Evolutionary conservation across 768 basidiomycete genomes (phyloP).

Genomic region (Favolaschia claudopus): DNA sequence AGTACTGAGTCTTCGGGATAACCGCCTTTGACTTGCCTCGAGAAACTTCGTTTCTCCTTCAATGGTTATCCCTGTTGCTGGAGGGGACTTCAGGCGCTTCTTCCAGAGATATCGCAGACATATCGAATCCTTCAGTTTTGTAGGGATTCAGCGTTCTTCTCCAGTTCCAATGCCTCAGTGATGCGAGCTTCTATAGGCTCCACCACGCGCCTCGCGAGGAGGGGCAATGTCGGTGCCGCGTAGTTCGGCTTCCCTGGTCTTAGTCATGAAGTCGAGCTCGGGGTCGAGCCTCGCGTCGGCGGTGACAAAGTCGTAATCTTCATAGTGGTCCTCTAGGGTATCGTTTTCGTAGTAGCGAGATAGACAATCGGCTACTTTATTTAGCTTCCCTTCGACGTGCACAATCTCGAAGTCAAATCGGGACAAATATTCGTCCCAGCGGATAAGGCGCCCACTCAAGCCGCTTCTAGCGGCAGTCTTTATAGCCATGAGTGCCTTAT

Average conservation of each 20-base stretch:
- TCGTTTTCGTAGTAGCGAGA: constrained; percentile 1
- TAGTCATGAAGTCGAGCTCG: neutral
- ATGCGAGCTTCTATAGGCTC: neutral
- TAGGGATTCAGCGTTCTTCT: neutral
- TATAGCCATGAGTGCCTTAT: neutral
- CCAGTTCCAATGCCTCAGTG: neutral
- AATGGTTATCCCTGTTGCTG: too few relatives aligned
- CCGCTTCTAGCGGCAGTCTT: neutral
- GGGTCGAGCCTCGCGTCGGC: neutral
- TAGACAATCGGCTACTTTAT: too few relatives aligned
- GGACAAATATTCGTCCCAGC: constrained; percentile 7
- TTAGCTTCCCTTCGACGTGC: too few relatives aligned
- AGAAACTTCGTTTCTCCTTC: too few relatives aligned
- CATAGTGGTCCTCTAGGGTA: neutral
- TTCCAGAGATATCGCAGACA: neutral
- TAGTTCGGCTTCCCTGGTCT: neutral
- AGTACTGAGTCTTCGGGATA: too few relatives aligned
- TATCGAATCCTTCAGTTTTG: neutral
- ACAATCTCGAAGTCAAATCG: too few relatives aligned
- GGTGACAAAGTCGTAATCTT: neutral
- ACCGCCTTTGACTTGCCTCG: too few relatives aligned
- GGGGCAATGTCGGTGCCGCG: rapidly evolving
- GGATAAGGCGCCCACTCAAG: neutral
- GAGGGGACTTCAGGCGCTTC: too few relatives aligned
- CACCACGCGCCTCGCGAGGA: neutral